Conservation (phyloP, 805 yeast species). For the Danielia reshetovae region DNA sequence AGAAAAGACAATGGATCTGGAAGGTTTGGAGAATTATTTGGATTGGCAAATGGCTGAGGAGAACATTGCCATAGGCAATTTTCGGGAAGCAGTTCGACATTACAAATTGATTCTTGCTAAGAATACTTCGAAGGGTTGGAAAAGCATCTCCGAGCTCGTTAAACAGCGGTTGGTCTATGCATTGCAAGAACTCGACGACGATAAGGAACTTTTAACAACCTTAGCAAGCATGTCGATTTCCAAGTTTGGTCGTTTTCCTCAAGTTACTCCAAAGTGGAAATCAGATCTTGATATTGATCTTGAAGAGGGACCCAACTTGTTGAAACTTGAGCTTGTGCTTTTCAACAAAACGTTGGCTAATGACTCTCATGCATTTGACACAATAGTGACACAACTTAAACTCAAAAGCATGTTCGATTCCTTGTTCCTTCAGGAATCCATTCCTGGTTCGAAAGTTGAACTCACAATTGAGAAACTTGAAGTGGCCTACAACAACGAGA, state of each 20-base stretch:
- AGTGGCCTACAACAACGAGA: neutral
- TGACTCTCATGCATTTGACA: constrained; percentile 17
- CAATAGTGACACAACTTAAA: constrained; percentile 14
- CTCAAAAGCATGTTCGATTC: neutral
- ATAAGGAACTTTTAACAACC: neutral
- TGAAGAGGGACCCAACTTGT: neutral
- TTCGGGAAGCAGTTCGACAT: constrained; percentile 17
- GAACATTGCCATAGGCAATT: constrained; percentile 19
- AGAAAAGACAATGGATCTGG: constrained; percentile 13
- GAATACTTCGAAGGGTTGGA: constrained; percentile 32
- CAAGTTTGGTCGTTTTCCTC: neutral
- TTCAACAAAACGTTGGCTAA: constrained; percentile 7
- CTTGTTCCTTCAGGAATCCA: neutral
- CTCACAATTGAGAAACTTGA: neutral
- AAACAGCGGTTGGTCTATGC: constrained; percentile 30
- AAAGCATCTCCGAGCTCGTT: constrained; percentile 24
- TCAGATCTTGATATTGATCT: neutral
- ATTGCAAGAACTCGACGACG: neutral
- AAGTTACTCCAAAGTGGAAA: neutral
- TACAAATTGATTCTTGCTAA: constrained; percentile 14
- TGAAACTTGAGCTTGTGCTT: constrained; percentile 17
- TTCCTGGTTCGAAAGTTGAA: neutral
- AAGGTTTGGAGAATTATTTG: constrained; percentile 22
- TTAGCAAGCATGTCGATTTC: neutral
- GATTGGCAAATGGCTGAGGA: constrained; percentile 52